Conservation (phyloP, 768 basidiomycete species). For the Trametopsis cervina region DNA sequence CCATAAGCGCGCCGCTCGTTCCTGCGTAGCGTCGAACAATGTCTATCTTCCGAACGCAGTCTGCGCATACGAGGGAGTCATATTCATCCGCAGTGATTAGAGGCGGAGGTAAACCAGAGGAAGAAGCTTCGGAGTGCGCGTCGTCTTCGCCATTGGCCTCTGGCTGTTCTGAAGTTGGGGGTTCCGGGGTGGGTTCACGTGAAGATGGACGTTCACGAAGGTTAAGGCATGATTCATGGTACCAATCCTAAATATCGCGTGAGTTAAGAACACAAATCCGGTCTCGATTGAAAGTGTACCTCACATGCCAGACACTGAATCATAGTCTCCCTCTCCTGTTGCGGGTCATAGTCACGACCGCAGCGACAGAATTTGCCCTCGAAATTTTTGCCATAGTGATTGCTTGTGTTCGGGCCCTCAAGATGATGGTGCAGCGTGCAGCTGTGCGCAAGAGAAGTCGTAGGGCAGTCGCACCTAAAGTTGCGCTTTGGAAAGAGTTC, state of each 20-base stretch:
- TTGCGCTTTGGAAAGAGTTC: constrained; percentile 82
- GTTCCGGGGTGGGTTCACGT: constrained; percentile 32
- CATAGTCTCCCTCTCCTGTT: constrained; percentile 77
- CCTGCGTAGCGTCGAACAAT: constrained; percentile 60
- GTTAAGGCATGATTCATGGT: constrained; percentile 84
- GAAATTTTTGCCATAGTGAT: constrained; percentile 74
- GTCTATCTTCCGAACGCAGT: constrained; percentile 53
- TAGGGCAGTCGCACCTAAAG: constrained; percentile 85
- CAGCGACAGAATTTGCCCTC: constrained; percentile 69
- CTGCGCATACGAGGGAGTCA: constrained; percentile 66
- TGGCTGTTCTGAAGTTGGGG: constrained; percentile 13
- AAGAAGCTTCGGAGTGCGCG: constrained; percentile 54
- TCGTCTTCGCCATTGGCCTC: constrained; percentile 36
- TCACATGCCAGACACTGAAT: constrained; percentile 84
- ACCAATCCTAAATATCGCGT: constrained; percentile 62
- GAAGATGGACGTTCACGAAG: constrained; percentile 58
- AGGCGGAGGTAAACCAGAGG: constrained; percentile 58
- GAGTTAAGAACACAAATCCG: too few relatives aligned
- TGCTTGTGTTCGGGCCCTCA: constrained; percentile 51
- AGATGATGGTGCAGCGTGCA: constrained; percentile 54
- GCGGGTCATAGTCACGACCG: constrained; percentile 61
- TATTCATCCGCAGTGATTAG: constrained; percentile 64
- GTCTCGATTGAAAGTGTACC: constrained; percentile 36
- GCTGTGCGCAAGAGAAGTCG: constrained; percentile 45
- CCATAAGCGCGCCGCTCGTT: constrained; percentile 59